phyloP scores from a whole-genome alignment of 1,139 yeast genomes.

The Sugiyamaella japonica region DNA sequence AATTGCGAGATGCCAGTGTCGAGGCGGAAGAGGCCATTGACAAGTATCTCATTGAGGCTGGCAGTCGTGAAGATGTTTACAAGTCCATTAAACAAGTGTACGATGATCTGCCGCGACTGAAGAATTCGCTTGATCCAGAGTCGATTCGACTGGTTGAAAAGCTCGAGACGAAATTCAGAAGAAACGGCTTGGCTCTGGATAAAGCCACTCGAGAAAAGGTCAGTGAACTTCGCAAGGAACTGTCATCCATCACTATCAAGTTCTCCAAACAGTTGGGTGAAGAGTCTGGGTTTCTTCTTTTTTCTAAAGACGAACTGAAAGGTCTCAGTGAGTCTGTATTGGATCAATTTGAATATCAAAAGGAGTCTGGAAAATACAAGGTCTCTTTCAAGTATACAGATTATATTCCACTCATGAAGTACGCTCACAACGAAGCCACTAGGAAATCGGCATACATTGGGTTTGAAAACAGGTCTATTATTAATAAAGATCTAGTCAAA shows the following conservation, averaged over 20 bases:
- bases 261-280: slow-evolving; percentile 70
- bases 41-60: slow-evolving; percentile 61
- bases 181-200: slow-evolving; percentile 68
- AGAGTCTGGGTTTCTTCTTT: slow-evolving; percentile 59
- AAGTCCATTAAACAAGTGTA: slow-evolving; percentile 55
- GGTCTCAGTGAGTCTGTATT: slow-evolving; percentile 72
- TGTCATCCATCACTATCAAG: slow-evolving; percentile 57
- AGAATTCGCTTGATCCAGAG: slow-evolving; percentile 52
- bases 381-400: slow-evolving; percentile 85
- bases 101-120: slow-evolving; percentile 35
- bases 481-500: slow-evolving; percentile 60
- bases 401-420: slow-evolving; percentile 69
- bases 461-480: slow-evolving; percentile 60
- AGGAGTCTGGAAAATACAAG: slow-evolving; percentile 54
- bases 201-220: slow-evolving; percentile 55
- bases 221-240: slow-evolving; percentile 56
- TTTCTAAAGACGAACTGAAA: slow-evolving; percentile 62
- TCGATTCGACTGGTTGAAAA: slow-evolving; percentile 58
- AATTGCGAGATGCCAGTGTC: slow-evolving; percentile 67
- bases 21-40: slow-evolving; percentile 59
- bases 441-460: slow-evolving; percentile 65
- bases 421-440: slow-evolving; percentile 62
- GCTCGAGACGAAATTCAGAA: slow-evolving; percentile 53
- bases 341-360: slow-evolving; percentile 55
- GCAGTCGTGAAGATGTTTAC: slow-evolving; percentile 67